A percentile compares a stretch with the other conserved stretches of the same genome.
These are phyloP conservation scores for Miscanthus sacchariflorus DNA, from an alignment of 202 grass and related monocot genomes.

Conservation along the genomic window DNA sequence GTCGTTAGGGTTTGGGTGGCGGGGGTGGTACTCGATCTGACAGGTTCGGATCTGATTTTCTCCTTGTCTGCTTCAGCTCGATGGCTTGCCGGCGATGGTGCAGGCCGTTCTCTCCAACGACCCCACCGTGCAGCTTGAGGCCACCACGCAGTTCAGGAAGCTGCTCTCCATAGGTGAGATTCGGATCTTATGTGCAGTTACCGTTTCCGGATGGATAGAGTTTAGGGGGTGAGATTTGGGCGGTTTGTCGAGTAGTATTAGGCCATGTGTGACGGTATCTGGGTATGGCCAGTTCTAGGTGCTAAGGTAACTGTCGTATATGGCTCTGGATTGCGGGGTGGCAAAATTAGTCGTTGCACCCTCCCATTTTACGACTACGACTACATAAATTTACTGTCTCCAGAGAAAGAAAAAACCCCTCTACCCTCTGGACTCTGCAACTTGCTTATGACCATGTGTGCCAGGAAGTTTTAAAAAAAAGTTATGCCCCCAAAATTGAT, in stretches of 20 bases:
- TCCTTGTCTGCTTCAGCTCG: conserved; percentile 53
- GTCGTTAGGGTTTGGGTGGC: neutral
- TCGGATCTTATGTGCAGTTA: conserved; percentile 23
- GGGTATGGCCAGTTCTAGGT: neutral
- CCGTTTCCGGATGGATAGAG: neutral
- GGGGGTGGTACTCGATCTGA: conserved; percentile 45
- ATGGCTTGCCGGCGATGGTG: conserved; percentile 84
- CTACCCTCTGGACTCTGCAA: neutral
- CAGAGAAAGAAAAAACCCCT: neutral
- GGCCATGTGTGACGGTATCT: neutral
- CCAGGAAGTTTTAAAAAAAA: neutral
- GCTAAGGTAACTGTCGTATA: neutral
- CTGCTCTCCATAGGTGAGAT: conserved; percentile 89
- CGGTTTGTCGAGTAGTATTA: neutral
- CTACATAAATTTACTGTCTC: neutral
- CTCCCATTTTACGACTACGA: neutral
- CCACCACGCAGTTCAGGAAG: conserved; percentile 92
- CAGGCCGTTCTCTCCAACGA: conserved; percentile 85
- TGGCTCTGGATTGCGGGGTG: neutral
- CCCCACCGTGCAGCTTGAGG: conserved; percentile 70
- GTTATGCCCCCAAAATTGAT: neutral
- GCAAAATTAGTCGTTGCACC: neutral
- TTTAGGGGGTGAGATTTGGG: neutral
- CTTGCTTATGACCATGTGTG: neutral
- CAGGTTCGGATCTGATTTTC: conserved; percentile 20